Conservation (phyloP, 2,329 filamentous ascomycete species). For the Penicillium sp. region DNA sequence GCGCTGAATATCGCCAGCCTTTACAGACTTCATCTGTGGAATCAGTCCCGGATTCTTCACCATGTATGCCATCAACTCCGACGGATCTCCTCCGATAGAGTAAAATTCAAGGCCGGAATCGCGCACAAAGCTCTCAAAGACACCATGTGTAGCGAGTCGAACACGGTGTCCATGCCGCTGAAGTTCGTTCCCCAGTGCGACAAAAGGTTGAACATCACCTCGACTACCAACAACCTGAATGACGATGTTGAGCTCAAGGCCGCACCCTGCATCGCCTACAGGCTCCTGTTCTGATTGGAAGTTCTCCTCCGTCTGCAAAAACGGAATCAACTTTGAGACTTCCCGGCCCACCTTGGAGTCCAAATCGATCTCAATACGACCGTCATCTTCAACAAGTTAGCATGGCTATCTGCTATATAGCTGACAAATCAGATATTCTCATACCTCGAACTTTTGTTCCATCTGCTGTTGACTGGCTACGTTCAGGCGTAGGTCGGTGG, state of each 20-base stretch:
- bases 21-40: slow-evolving; percentile 30
- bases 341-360: slow-evolving; percentile 22
- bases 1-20: slow-evolving; percentile 26
- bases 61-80: slow-evolving; percentile 50
- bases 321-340: slow-evolving; percentile 16
- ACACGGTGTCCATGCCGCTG: slow-evolving; percentile 54
- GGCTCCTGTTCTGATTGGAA: neutral
- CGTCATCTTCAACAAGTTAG: slow-evolving; percentile 15
- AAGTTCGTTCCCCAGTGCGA: slow-evolving; percentile 55
- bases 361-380: slow-evolving; percentile 24
- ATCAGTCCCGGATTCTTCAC: slow-evolving; percentile 45
- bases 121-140: slow-evolving; percentile 54
- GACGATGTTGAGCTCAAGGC: slow-evolving; percentile 47
- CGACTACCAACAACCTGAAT: slow-evolving; percentile 58
- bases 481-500: neutral
- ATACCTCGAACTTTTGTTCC: neutral
- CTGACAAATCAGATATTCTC: fast-evolving
- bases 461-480: neutral
- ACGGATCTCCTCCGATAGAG: slow-evolving; percentile 55
- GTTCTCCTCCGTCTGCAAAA: slow-evolving; percentile 9
- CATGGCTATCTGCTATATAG: fast-evolving
- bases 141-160: slow-evolving; percentile 54
- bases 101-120: slow-evolving; percentile 54
- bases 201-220: slow-evolving; percentile 59
- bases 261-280: neutral